Evolutionary conservation across 1,284 basidiomycete genomes (phyloP).

Genomic region (Prillingera fragicola): DNA sequence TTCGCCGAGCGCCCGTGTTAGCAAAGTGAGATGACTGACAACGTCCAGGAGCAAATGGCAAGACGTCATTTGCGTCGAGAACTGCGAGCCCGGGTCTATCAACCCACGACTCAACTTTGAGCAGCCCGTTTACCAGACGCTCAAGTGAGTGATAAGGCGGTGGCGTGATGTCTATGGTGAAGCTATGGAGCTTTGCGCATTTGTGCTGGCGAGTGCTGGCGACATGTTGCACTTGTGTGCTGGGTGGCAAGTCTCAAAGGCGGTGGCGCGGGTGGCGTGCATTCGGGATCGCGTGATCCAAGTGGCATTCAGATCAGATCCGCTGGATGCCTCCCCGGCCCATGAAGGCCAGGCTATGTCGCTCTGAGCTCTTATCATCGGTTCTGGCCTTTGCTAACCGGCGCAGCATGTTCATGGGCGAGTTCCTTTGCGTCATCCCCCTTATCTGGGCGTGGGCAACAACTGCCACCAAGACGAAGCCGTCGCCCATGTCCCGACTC

Average conservation of each 20-base stretch:
- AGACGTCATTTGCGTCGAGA: slow-evolving; percentile 93
- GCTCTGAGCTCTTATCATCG: slow-evolving; percentile 7
- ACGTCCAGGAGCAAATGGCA: slow-evolving; percentile 40
- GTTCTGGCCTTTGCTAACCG: too few species aligned
- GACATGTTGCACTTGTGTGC: too few species aligned
- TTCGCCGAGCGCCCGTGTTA: background rate
- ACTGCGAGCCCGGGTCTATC: slow-evolving; percentile 57
- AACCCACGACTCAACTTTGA: slow-evolving; percentile 65
- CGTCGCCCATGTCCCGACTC: slow-evolving; percentile 1
- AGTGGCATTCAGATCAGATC: too few species aligned
- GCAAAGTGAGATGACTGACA: too few species aligned
- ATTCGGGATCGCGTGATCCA: too few species aligned
- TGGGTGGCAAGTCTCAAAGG: too few species aligned
- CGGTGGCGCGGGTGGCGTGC: too few species aligned
- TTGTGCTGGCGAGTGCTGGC: too few species aligned
- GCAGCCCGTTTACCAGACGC: slow-evolving; percentile 81
- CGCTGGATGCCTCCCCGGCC: too few species aligned
- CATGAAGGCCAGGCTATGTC: too few species aligned
- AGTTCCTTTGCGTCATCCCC: slow-evolving; percentile 85
- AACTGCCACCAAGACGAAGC: slow-evolving; percentile 8
- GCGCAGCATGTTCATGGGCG: slow-evolving; percentile 64
- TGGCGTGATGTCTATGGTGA: too few species aligned
- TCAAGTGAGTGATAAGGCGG: slow-evolving; percentile 67
- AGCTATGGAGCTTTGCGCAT: too few species aligned
- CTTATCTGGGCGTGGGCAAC: slow-evolving; percentile 57